phyloP scores from a whole-genome alignment of 192 early-diverging fungal genomes.

The Dissophora ornata region DNA sequence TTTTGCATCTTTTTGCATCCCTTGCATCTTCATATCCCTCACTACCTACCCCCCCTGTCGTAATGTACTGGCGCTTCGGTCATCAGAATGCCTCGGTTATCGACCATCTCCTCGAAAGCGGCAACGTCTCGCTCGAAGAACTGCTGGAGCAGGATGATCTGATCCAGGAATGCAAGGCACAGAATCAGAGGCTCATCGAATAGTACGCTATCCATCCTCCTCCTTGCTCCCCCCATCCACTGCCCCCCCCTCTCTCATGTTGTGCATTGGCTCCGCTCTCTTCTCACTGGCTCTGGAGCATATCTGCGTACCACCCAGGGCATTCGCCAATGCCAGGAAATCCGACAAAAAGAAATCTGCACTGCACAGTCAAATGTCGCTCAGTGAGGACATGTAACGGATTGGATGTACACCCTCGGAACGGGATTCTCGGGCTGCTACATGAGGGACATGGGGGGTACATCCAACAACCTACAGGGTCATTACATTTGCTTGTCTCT shows the following conservation, averaged over 20 bases:
- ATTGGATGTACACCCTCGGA: too few species aligned
- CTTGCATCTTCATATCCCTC: background rate
- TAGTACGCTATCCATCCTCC: constrained; percentile 59
- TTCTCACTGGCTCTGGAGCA: too few species aligned
- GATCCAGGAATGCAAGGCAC: constrained; percentile 93
- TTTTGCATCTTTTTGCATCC: constrained; percentile 2
- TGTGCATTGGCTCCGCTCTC: background rate
- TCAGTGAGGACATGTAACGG: too few species aligned
- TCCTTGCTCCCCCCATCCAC: background rate
- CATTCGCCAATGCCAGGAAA: too few species aligned
- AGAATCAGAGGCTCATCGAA: constrained; percentile 91
- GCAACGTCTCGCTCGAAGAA: constrained; percentile 90
- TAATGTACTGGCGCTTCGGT: constrained; percentile 95
- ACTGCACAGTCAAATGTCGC: too few species aligned
- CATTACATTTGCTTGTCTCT: too few species aligned
- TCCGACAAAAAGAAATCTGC: too few species aligned
- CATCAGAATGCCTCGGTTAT: constrained; percentile 92
- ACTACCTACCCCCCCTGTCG: background rate
- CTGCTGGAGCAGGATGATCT: constrained; percentile 93
- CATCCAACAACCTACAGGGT: too few species aligned
- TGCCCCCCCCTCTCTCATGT: background rate
- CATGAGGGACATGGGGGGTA: too few species aligned
- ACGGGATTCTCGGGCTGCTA: too few species aligned
- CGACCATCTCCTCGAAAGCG: constrained; percentile 91
- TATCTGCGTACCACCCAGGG: too few species aligned